Percentiles rank a stretch among this genome's conserved stretches.
phyloP scores from a whole-genome alignment of 2,329 filamentous ascomycete genomes.

The Zymoseptoria crescenta region DNA sequence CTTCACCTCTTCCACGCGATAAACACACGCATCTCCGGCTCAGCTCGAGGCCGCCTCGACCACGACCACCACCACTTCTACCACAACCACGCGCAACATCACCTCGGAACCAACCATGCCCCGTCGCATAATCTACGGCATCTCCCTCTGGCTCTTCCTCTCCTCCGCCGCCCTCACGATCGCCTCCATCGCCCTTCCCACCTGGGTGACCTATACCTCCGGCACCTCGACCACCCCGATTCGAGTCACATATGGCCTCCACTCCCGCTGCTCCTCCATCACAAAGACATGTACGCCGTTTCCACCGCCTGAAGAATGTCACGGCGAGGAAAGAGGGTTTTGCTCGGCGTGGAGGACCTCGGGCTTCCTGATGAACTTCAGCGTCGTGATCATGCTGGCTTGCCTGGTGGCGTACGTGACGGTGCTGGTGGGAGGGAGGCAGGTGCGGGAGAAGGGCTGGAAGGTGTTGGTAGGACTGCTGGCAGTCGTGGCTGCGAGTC shows the following conservation, averaged over 20 bases:
- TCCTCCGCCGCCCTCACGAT: conserved; percentile 63
- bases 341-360: conserved; percentile 87
- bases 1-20: background rate
- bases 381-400: conserved; percentile 72
- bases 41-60: background rate
- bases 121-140: conserved; percentile 41
- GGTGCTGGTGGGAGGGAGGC: conserved; percentile 69
- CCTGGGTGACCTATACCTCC: conserved; percentile 55
- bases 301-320: conserved; percentile 60
- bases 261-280: conserved; percentile 68
- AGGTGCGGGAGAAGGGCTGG: conserved; percentile 76
- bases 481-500: conserved; percentile 55
- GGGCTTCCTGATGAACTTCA: conserved; percentile 80
- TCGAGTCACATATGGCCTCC: conserved; percentile 66
- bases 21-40: background rate
- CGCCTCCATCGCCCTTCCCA: conserved; percentile 58
- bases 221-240: conserved; percentile 39
- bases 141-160: conserved; percentile 41
- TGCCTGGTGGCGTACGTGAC: conserved; percentile 72
- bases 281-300: conserved; percentile 57
- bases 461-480: conserved; percentile 63
- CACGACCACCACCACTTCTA: background rate
- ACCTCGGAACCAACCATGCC: conserved; percentile 33
- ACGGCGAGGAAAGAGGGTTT: conserved; percentile 62
- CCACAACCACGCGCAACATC: background rate